Evolutionary conservation across 371 early-diverging fungal species (phyloP), one percentile per base, ranked within the genome.

Genomic region (Conidiobolus incongruus): DNA sequence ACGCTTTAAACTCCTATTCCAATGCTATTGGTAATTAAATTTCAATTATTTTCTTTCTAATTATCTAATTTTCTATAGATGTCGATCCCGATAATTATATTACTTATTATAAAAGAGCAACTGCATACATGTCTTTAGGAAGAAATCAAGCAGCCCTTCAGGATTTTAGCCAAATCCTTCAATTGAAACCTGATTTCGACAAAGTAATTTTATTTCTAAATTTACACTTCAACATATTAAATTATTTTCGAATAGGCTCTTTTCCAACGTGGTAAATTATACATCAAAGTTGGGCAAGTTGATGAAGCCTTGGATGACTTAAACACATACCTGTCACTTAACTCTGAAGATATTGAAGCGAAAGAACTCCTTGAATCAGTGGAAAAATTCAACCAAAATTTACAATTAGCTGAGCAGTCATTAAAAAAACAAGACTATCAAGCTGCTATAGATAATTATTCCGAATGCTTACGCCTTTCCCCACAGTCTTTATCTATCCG

Each of bases 71-170:
- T 38, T 47, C 29, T 33, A 51, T 41, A 62, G 77, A 61, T 24
- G 51, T 55, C 38, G 84, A 87, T 46, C 78, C 83, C n/a, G 56
- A 60, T 33, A 76, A 84, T 60, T 81, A 85, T 48, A 48, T 78
- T 13, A 66, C 75, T 10, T 81, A 77, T 61, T 90, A 77, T 53
- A 75, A 79, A 48, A 69, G 90, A 40, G 91, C 91, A 0, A 73
- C 81, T n/a, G 77, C 83, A 2, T 75, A 81, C 40, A 54, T 91
- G 26, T 66, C 75, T 10, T 47, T 86, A 26, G 85, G 82, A 21
- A 68, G 72, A 38, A 68, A 66, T 39, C 49, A 57, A 19, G 63
- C 68, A 21, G 90, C 92, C 1, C 52, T 84, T 5, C 61, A 68
- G 19, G 94, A 93, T 53, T 81, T 87, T 51, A 53, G 68, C 24